These are phyloP conservation scores for Primulina tabacum DNA, from an alignment of 257 asterid species.

Conservation along the genomic window DNA sequence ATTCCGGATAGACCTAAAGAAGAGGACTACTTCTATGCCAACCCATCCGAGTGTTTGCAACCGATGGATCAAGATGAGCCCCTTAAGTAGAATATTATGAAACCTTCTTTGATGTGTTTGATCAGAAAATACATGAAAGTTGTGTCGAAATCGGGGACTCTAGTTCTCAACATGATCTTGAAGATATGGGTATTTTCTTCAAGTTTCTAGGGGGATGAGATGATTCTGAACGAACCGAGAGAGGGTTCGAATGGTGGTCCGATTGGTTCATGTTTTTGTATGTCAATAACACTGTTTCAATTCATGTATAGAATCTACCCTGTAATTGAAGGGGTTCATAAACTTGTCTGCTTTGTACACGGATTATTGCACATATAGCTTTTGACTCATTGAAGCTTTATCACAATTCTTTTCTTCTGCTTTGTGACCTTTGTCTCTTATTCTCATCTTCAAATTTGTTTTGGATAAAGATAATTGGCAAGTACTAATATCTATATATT, in stretches of 20 bases:
- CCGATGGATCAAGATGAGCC: slow-evolving; percentile 48
- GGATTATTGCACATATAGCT: slow-evolving; percentile 48
- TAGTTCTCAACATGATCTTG: slow-evolving; percentile 25
- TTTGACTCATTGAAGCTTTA: slow-evolving; percentile 33
- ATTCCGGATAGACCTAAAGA: slow-evolving; percentile 94
- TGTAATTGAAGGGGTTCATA: slow-evolving; percentile 48
- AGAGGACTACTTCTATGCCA: slow-evolving; percentile 94
- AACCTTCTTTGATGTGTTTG: slow-evolving; percentile 22
- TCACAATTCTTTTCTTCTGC: background rate
- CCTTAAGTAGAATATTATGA: slow-evolving; percentile 39
- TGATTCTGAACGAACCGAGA: slow-evolving; percentile 6
- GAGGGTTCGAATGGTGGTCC: slow-evolving; percentile 19
- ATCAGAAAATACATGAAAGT: slow-evolving; percentile 24
- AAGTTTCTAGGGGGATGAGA: slow-evolving; percentile 26
- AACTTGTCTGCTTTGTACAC: slow-evolving; percentile 44
- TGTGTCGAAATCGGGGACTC: slow-evolving; percentile 25
- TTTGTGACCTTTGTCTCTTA: no score
- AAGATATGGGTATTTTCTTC: slow-evolving; percentile 26
- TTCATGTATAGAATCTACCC: slow-evolving; percentile 73
- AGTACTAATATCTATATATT: no score
- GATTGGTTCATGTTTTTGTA: slow-evolving; percentile 20
- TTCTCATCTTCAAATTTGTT: no score
- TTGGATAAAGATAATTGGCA: no score
- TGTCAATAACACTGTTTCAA: slow-evolving; percentile 38
- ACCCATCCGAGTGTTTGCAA: slow-evolving; percentile 85